These are phyloP conservation scores for Aaosphaeria arxii DNA, from an alignment of 2,329 filamentous ascomycete species.

Conservation along the genomic window DNA sequence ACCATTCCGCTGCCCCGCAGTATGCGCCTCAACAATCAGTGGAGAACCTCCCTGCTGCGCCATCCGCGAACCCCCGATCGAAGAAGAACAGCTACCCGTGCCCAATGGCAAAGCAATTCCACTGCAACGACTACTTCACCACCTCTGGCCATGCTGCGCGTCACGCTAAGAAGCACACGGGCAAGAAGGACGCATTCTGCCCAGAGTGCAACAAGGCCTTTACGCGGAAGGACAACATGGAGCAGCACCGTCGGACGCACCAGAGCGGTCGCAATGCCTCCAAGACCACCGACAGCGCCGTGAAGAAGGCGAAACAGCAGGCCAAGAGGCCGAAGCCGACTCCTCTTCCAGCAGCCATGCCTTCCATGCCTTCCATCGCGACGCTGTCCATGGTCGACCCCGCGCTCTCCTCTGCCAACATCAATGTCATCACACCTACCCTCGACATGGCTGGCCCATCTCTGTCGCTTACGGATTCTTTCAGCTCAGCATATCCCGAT, in stretches of 20 bases:
- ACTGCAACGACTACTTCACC: constrained; percentile 77
- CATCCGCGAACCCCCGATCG: constrained; percentile 39
- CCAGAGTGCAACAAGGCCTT: constrained; percentile 75
- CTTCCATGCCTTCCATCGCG: constrained; percentile 10
- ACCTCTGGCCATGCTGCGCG: constrained; percentile 83
- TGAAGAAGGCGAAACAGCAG: constrained; percentile 36
- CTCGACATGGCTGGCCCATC: constrained; percentile 13
- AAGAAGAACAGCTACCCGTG: constrained; percentile 72
- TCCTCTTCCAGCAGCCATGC: constrained; percentile 25
- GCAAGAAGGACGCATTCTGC: constrained; percentile 72
- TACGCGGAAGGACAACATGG: constrained; percentile 82
- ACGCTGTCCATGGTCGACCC: constrained; percentile 31
- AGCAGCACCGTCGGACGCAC: constrained; percentile 77
- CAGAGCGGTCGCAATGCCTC: constrained; percentile 49
- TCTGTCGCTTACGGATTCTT: constrained; percentile 24
- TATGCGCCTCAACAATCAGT: constrained; percentile 7
- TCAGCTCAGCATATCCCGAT: constrained; percentile 29
- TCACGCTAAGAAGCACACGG: constrained; percentile 80
- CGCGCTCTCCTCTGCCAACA: constrained; percentile 14
- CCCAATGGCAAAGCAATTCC: constrained; percentile 66
- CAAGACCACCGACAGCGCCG: constrained; percentile 31
- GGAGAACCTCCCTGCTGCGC: constrained; percentile 8
- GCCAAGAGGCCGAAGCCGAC: constrained; percentile 31
- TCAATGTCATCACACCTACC: constrained; percentile 1
- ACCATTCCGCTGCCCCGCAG: constrained; percentile 12